These are phyloP conservation scores for Bruguiera parviflora DNA, from an alignment of 345 rosid genomes.

Conservation along the genomic window DNA sequence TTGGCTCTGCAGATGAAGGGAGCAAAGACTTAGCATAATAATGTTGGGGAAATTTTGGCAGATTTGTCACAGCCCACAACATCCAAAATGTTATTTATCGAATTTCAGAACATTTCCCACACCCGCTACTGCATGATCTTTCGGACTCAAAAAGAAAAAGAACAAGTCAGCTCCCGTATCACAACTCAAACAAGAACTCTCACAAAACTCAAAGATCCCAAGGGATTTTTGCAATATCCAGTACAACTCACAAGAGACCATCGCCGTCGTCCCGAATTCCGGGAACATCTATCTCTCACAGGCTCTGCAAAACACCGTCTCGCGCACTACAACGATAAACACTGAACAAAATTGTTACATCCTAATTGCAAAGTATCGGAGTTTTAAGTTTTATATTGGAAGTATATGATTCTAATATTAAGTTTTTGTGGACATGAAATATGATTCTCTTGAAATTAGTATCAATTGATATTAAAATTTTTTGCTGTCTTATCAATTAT, in stretches of 20 bases:
- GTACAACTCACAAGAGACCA: conserved; percentile 9
- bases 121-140: conserved; percentile 27
- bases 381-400: too few relatives aligned
- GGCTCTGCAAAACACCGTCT: conserved; percentile 11
- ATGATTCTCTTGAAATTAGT: too few relatives aligned
- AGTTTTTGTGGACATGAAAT: too few relatives aligned
- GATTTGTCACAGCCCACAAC: not conserved
- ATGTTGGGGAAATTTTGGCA: too few relatives aligned
- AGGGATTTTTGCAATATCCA: not conserved
- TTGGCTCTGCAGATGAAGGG: conserved; percentile 17
- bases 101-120: conserved; percentile 24
- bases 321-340: too few relatives aligned
- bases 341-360: too few relatives aligned
- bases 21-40: not conserved
- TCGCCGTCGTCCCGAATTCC: conserved; percentile 12
- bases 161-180: not conserved
- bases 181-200: not conserved
- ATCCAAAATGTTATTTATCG: not conserved
- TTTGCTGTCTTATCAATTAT: too few relatives aligned
- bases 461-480: too few relatives aligned
- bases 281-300: conserved; percentile 2
- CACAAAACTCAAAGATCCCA: not conserved
- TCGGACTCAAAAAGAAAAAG: not conserved
- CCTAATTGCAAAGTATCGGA: too few relatives aligned
- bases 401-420: too few relatives aligned